Conservation (phyloP, 78 protist species). For the Dictyostelium discoideum region dicty_2.7 NC_007091.3:670001-670500, state of each 20-base stretch:
- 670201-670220: constrained; percentile 28
- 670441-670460: no score
- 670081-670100: constrained; percentile 21
- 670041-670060: constrained; percentile 52
- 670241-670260: constrained; percentile 8
- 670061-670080: constrained; percentile 15
- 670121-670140: constrained; percentile 21
- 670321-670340: not conserved
- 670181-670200: constrained; percentile 42
- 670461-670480: no score
- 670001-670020: constrained; percentile 17
- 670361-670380: no score
- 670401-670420: no score
- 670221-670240: not conserved
- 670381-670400: no score
- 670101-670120: constrained; percentile 29
- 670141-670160: constrained; percentile 12
- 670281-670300: not conserved
- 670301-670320: not conserved
- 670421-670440: no score
- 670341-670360: no score
- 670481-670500: no score
- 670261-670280: not conserved
- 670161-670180: constrained; percentile 22
- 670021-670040: constrained; percentile 17